phyloP scores from a whole-genome alignment of 805 yeast species.

The Hanseniaspora lindneri region DNA sequence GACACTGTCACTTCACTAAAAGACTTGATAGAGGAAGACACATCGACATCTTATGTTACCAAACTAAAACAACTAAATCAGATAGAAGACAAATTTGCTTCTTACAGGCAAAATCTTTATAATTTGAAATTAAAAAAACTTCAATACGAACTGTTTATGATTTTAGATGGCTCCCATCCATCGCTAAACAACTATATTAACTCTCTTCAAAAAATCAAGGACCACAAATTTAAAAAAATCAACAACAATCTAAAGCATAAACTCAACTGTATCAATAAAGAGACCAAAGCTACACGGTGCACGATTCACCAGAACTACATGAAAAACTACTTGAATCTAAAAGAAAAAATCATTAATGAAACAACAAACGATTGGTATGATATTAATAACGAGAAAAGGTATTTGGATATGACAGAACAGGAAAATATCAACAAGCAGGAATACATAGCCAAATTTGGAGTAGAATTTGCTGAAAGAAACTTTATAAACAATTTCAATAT shows the following conservation, averaged over 20 bases:
- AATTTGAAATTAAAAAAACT: slow-evolving; percentile 68
- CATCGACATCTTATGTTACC: slow-evolving; percentile 34
- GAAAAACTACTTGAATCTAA: slow-evolving; percentile 55
- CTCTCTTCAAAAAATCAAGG: slow-evolving; percentile 61
- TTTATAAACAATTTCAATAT: slow-evolving; percentile 10
- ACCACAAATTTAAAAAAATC: slow-evolving; percentile 49
- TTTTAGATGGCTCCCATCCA: slow-evolving; percentile 84
- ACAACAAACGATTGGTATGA: slow-evolving; percentile 87
- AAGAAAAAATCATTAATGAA: slow-evolving; percentile 49
- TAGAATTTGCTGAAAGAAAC: slow-evolving; percentile 9
- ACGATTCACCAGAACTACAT: slow-evolving; percentile 73
- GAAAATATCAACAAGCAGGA: slow-evolving; percentile 1
- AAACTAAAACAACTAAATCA: slow-evolving; percentile 37
- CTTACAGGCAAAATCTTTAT: slow-evolving; percentile 68
- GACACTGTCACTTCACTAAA: background rate
- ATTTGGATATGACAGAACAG: slow-evolving; percentile 46
- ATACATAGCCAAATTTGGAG: slow-evolving; percentile 11
- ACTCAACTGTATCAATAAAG: slow-evolving; percentile 63
- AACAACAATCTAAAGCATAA: slow-evolving; percentile 48
- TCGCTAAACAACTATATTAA: slow-evolving; percentile 63
- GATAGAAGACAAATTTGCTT: slow-evolving; percentile 79
- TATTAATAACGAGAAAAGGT: slow-evolving; percentile 76
- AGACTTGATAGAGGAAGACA: slow-evolving; percentile 15
- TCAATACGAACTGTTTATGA: slow-evolving; percentile 74
- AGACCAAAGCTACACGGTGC: slow-evolving; percentile 67